Conservation (phyloP, 2,329 filamentous ascomycete species). For the Nemania sp. region DNA sequence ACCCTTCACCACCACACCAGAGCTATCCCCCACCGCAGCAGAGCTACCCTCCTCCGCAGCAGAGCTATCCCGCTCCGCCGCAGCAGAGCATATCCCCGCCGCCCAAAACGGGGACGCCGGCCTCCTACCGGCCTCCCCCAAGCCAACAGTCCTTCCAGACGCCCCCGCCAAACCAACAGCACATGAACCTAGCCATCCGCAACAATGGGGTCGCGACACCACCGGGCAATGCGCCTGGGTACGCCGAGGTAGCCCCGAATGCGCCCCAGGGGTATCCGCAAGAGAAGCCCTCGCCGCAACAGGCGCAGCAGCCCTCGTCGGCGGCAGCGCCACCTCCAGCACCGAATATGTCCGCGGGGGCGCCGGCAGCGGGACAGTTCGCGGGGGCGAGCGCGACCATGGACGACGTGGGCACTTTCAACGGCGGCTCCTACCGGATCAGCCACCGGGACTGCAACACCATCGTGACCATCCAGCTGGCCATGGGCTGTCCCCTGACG, state of each 20-base stretch:
- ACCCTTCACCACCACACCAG: constrained; percentile 49
- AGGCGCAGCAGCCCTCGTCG: constrained; percentile 28
- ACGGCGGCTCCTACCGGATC: constrained; percentile 93
- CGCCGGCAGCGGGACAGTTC: constrained; percentile 67
- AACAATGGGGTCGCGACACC: constrained; percentile 52
- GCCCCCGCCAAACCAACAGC: constrained; percentile 37
- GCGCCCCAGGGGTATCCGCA: constrained; percentile 49
- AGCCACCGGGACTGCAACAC: constrained; percentile 93
- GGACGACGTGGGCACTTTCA: constrained; percentile 96
- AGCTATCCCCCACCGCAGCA: constrained; percentile 32
- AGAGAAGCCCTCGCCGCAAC: constrained; percentile 48
- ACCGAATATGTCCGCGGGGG: constrained; percentile 54
- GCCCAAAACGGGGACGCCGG: constrained; percentile 50
- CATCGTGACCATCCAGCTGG: constrained; percentile 88
- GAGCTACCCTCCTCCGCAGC: constrained; percentile 38
- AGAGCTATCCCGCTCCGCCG: constrained; percentile 48
- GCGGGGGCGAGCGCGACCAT: constrained; percentile 70
- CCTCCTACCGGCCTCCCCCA: constrained; percentile 50
- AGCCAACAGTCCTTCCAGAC: constrained; percentile 13
- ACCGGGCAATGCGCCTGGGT: constrained; percentile 44
- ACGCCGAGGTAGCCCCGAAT: constrained; percentile 43
- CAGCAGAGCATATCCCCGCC: constrained; percentile 55
- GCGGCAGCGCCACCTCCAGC: constrained; percentile 42
- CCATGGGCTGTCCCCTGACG: constrained; percentile 84
- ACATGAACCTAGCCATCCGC: constrained; percentile 52